A percentile compares a stretch with the other conserved stretches of the same genome.
Conservation (phyloP, 768 basidiomycete genomes). For the Lyophyllum semitale region DNA sequence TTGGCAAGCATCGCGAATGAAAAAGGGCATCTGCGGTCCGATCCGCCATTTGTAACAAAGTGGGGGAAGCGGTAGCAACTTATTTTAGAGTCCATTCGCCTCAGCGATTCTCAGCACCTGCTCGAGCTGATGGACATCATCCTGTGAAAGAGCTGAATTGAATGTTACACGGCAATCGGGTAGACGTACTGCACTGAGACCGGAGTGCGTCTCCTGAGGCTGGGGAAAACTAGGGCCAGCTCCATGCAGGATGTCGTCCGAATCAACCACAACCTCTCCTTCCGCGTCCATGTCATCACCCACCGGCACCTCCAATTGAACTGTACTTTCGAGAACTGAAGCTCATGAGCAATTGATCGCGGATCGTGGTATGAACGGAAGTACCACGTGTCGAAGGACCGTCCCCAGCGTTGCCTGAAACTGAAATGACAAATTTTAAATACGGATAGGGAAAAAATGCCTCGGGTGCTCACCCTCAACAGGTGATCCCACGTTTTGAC, state of each 20-base stretch:
- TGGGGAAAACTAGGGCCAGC: neutral
- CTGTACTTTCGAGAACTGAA: constrained; percentile 18
- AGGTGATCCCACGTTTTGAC: neutral
- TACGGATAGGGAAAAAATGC: neutral
- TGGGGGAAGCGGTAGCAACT: too few relatives aligned
- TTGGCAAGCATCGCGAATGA: neutral
- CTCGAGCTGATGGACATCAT: constrained; percentile 14
- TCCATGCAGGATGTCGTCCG: neutral
- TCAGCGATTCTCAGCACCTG: constrained; percentile 3
- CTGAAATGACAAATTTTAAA: neutral
- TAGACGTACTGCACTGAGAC: constrained; percentile 5
- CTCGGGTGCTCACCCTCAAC: neutral
- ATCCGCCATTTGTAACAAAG: neutral
- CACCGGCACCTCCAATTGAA: neutral
- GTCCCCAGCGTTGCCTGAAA: constrained; percentile 1
- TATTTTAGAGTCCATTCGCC: constrained; percentile 2
- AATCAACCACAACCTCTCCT: neutral
- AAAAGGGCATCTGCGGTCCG: neutral
- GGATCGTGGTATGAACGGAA: constrained; percentile 15
- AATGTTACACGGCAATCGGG: neutral
- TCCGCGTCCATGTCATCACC: constrained; percentile 9
- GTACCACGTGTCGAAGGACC: constrained; percentile 13
- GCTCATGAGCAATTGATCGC: constrained; percentile 22
- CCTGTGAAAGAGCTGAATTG: neutral
- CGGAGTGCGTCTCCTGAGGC: neutral